Conservation (phyloP, 2,329 filamentous ascomycete genomes). For the Endoconidiophora polonica region DNA sequence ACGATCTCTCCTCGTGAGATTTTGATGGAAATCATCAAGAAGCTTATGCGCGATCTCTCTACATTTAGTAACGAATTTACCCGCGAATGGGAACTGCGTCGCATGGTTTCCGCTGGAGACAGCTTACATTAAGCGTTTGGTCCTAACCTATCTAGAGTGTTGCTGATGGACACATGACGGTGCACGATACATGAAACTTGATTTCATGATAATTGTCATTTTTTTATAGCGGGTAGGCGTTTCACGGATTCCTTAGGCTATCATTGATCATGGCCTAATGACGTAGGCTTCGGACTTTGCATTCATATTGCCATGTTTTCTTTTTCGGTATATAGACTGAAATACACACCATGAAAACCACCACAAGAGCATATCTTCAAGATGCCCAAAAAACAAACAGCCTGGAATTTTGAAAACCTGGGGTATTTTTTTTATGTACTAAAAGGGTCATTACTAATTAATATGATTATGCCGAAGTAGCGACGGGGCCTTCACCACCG, state of each 20-base stretch:
- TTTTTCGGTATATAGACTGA: too few species aligned
- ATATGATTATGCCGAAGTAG: constrained; percentile 16
- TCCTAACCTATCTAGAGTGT: background rate
- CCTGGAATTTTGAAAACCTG: too few species aligned
- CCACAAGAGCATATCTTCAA: too few species aligned
- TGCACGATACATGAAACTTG: too few species aligned
- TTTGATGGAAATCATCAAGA: constrained; percentile 61
- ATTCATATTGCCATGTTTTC: too few species aligned
- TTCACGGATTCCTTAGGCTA: background rate
- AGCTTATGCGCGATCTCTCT: constrained; percentile 66
- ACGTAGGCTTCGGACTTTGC: too few species aligned
- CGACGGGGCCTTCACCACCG: constrained; percentile 53
- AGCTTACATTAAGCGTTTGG: constrained; percentile 14
- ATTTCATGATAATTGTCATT: background rate
- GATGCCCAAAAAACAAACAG: too few species aligned
- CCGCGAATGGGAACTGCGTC: constrained; percentile 76
- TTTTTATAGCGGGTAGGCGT: constrained; percentile 1
- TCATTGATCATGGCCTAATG: too few species aligned
- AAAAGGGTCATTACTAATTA: background rate
- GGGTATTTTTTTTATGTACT: background rate
- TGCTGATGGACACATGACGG: too few species aligned
- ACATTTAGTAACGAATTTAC: constrained; percentile 76
- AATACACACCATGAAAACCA: too few species aligned
- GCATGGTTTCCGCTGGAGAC: constrained; percentile 58
- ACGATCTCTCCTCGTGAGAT: constrained; percentile 77